Evolutionary conservation across 2,329 filamentous ascomycete species (phyloP).

Genomic region (Cryphonectria radicalis): DNA sequence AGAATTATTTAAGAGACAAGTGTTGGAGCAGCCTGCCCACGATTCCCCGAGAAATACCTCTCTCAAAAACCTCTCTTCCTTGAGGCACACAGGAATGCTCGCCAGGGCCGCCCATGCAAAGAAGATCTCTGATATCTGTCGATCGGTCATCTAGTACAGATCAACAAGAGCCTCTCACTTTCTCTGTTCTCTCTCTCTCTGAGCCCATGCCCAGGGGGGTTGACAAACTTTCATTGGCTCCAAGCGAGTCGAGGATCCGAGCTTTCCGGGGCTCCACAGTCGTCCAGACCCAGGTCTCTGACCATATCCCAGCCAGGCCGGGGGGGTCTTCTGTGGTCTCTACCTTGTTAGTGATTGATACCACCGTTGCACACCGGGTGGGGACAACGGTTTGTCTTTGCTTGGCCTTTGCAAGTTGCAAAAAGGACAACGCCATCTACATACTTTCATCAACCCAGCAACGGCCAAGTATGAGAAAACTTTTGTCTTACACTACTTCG

Average conservation of each 20-base stretch:
- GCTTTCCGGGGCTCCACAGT: constrained; percentile 4
- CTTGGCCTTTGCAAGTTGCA: neutral
- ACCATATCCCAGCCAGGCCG: neutral
- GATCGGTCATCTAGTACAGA: neutral
- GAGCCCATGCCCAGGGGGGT: neutral
- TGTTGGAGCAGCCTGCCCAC: neutral
- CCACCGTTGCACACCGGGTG: constrained; percentile 11
- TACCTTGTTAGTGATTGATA: neutral
- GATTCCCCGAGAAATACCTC: too few relatives aligned
- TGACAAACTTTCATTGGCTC: constrained; percentile 2
- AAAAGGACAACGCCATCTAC: neutral
- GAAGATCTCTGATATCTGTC: neutral
- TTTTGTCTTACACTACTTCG: neutral
- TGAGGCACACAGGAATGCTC: neutral
- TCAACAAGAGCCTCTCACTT: neutral
- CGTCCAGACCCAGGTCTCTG: neutral
- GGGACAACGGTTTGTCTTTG: neutral
- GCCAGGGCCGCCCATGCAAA: neutral
- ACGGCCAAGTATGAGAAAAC: neutral
- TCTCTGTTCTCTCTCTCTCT: neutral
- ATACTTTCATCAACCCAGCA: neutral
- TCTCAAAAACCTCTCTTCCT: neutral
- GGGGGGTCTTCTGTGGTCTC: neutral
- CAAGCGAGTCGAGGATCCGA: neutral
- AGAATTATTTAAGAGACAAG: neutral